Evolutionary conservation across 176 grass and related monocot genomes (phyloP).

Genomic region (Bothriochloa decipiens): DNA sequence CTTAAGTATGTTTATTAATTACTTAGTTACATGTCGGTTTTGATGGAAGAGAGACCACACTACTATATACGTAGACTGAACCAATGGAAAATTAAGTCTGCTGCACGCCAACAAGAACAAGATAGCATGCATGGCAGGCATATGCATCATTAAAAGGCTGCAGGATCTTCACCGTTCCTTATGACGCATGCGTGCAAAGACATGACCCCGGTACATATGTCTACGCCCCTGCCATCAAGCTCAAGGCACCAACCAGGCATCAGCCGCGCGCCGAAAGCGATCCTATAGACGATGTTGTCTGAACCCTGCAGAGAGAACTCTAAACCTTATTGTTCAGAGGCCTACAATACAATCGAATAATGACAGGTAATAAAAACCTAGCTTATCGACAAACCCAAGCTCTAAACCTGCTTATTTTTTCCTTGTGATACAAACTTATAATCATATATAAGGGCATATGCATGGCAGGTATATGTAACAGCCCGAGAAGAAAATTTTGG

Average conservation of each 20-base stretch:
- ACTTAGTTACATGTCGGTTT: background rate
- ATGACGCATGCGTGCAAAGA: conserved; percentile 8
- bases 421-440: background rate
- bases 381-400: background rate
- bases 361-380: too few species aligned
- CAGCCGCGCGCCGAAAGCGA: background rate
- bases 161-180: conserved; percentile 24
- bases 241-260: background rate
- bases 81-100: conserved; percentile 12
- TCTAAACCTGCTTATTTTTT: background rate
- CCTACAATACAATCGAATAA: too few species aligned
- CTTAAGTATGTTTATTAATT: background rate
- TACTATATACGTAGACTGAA: background rate
- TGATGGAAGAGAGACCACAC: background rate
- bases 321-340: background rate
- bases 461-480: background rate
- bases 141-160: conserved; percentile 41
- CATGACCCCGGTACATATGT: background rate
- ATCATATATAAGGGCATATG: background rate
- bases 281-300: background rate
- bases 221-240: background rate
- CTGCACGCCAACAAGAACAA: background rate
- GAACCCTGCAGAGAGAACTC: background rate
- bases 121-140: background rate
- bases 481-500: background rate